These are phyloP conservation scores for Aspergillus sp. DNA, from an alignment of 2,329 filamentous ascomycete species.

Conservation along the genomic window DNA sequence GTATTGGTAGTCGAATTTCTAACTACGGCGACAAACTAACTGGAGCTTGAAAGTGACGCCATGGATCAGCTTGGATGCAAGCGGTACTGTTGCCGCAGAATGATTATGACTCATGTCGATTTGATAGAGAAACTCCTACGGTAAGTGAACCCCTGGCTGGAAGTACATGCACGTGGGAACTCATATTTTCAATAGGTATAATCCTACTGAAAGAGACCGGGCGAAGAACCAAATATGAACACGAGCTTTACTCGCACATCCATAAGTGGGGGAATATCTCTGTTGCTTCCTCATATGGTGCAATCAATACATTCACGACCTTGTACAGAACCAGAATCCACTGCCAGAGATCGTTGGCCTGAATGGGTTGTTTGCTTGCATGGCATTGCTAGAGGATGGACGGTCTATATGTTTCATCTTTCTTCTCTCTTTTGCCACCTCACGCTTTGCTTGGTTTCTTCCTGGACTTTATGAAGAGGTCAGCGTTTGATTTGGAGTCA, in stretches of 20 bases:
- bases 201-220: conserved; percentile 51
- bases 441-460: not conserved
- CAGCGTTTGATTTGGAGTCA: not conserved
- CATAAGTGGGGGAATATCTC: not conserved
- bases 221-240: conserved; percentile 38
- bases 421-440: not conserved
- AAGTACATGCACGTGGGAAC: not conserved
- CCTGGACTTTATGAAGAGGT: not conserved
- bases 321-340: not conserved
- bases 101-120: conserved; percentile 99
- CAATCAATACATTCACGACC: not conserved
- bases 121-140: conserved; percentile 97
- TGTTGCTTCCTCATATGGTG: not conserved
- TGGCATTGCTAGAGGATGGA: not conserved
- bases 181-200: conserved; percentile 42
- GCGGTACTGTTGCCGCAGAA: conserved; percentile 96
- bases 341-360: not conserved
- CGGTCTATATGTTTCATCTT: not conserved
- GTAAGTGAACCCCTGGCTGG: conserved; percentile 53
- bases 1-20: conserved; percentile 30
- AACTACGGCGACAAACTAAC: conserved; percentile 13
- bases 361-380: not conserved
- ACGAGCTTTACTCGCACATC: not conserved
- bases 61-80: conserved; percentile 94
- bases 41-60: conserved; percentile 67